A percentile compares a stretch with the other conserved stretches of the same genome.
Evolutionary conservation across 305 asterid genomes (phyloP).

Genomic region (Fraxinus sp.): DNA sequence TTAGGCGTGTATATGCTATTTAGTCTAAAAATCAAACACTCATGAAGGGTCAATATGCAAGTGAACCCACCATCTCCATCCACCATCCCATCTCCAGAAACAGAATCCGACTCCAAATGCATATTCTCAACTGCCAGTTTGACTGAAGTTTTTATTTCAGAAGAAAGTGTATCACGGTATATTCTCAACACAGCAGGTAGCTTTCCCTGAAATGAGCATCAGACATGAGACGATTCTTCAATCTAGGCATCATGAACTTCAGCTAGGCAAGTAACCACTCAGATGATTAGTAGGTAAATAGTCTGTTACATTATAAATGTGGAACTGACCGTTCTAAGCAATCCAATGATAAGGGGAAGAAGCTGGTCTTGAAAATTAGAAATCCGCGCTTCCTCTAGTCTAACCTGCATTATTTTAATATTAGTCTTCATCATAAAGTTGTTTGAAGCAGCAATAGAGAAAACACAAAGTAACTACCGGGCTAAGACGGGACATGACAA

Average conservation of each 20-base stretch:
- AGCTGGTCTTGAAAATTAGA: conserved; percentile 82
- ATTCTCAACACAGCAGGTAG: conserved; percentile 92
- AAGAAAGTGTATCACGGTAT: conserved; percentile 85
- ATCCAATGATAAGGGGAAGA: conserved; percentile 92
- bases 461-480: conserved; percentile 5
- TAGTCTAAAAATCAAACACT: conserved; percentile 19
- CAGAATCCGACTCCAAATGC: conserved; percentile 76
- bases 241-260: conserved; percentile 14
- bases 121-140: conserved; percentile 75
- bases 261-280: conserved; percentile 13
- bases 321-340: conserved; percentile 90
- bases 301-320: conserved; percentile 24
- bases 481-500: neutral
- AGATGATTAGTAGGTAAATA: conserved; percentile 6
- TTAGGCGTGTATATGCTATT: conserved; percentile 3
- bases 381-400: conserved; percentile 72
- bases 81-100: conserved; percentile 72
- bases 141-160: conserved; percentile 87
- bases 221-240: conserved; percentile 17
- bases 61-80: conserved; percentile 78
- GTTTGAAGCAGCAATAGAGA: conserved; percentile 11
- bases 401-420: conserved; percentile 55
- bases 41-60: conserved; percentile 21
- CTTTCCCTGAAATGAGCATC: conserved; percentile 68
- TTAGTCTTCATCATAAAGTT: conserved; percentile 17